Evolutionary conservation across 2,329 filamentous ascomycete genomes (phyloP).

Genomic region (Phyllachora maydis): DNA sequence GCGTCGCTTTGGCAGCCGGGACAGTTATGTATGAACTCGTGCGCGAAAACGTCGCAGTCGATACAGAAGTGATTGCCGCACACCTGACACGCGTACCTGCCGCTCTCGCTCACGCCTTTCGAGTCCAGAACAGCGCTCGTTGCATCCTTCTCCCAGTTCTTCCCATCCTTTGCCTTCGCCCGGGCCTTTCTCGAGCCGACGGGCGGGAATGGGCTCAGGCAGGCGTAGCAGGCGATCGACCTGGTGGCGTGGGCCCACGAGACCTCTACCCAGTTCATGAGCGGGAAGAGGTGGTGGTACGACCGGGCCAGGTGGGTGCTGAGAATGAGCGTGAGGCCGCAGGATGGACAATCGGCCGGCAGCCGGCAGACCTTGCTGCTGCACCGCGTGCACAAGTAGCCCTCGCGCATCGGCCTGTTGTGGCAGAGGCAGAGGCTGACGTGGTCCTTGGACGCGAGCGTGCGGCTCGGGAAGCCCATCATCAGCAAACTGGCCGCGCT

Average conservation of each 20-base stretch:
- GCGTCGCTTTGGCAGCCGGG: conserved; percentile 57
- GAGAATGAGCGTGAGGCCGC: conserved; percentile 77
- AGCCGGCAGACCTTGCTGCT: conserved; percentile 73
- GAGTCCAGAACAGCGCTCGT: conserved; percentile 8
- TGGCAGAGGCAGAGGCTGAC: conserved; percentile 79
- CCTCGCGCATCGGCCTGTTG: conserved; percentile 59
- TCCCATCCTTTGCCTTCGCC: conserved; percentile 4
- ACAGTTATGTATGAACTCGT: conserved; percentile 90
- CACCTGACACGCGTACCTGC: conserved; percentile 73
- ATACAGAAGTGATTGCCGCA: conserved; percentile 90
- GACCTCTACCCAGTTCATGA: conserved; percentile 81
- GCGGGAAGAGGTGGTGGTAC: conserved; percentile 80
- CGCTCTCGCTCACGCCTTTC: conserved; percentile 64
- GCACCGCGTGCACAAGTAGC: conserved; percentile 83
- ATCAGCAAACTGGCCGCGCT: conserved; percentile 51
- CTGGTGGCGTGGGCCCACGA: conserved; percentile 51
- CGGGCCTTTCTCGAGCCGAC: conserved; percentile 9
- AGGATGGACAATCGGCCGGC: conserved; percentile 79
- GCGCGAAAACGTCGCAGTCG: conserved; percentile 89
- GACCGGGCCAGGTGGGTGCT: conserved; percentile 86
- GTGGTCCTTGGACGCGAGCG: conserved; percentile 44
- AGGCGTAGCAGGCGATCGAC: conserved; percentile 56
- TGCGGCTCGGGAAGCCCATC: conserved; percentile 94
- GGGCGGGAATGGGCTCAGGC: conserved; percentile 50
- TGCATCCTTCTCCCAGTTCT: conserved; percentile 3